These are phyloP conservation scores for Saccharomycopsis sp. DNA, from an alignment of 805 yeast genomes.

Conservation along the genomic window DNA sequence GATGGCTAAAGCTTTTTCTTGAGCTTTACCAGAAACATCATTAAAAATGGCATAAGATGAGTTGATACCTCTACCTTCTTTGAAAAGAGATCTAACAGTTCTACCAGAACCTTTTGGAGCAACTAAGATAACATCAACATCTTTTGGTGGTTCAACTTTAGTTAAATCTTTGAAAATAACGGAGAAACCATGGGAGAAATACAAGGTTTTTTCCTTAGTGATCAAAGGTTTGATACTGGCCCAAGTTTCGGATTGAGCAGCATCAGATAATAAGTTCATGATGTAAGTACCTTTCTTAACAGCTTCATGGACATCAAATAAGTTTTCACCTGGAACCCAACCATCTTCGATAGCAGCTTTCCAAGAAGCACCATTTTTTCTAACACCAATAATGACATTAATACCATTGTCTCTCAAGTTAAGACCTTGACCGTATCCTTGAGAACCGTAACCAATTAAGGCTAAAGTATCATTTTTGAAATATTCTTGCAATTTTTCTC, in stretches of 20 bases:
- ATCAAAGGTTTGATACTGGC: constrained; percentile 71
- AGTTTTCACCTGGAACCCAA: constrained; percentile 99
- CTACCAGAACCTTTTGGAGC: constrained; percentile 99
- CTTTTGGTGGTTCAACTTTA: constrained; percentile 88
- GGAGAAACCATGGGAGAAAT: constrained; percentile 99
- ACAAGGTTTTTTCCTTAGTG: constrained; percentile 94
- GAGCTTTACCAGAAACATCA: constrained; percentile 98
- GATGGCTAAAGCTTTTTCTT: constrained; percentile 96
- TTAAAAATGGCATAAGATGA: constrained; percentile 99
- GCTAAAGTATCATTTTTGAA: constrained; percentile 98
- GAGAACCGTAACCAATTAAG: constrained; percentile 98
- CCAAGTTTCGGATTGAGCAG: constrained; percentile 99
- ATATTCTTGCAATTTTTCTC: constrained; percentile 89
- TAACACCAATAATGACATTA: constrained; percentile 95
- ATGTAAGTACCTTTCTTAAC: constrained; percentile 82
- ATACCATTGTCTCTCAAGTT: constrained; percentile 99
- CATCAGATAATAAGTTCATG: constrained; percentile 98
- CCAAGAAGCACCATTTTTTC: constrained; percentile 99
- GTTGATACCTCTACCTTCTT: constrained; percentile 99
- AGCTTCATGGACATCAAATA: constrained; percentile 93
- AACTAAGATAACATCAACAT: constrained; percentile 94
- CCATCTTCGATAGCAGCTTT: constrained; percentile 99
- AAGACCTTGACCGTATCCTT: constrained; percentile 99
- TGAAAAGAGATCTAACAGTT: constrained; percentile 97
- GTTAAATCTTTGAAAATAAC: constrained; percentile 98